These are phyloP conservation scores for Globisporangium paddicum DNA, from an alignment of 352 stramenopile genomes.

Conservation along the genomic window DNA sequence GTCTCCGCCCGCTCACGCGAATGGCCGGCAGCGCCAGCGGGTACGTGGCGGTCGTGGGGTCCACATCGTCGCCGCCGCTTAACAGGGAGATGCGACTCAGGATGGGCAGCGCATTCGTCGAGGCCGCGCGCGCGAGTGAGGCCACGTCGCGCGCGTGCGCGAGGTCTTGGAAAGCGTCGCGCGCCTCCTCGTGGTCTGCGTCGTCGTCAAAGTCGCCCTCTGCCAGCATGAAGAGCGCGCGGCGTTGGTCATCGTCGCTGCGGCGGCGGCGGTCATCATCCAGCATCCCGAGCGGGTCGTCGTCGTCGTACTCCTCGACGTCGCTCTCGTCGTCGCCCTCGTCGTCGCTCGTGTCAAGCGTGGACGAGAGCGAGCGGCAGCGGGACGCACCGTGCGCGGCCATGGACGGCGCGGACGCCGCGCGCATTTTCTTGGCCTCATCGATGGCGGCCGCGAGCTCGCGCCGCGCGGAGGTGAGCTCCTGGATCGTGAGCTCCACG, in stretches of 20 bases:
- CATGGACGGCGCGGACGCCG: constrained; percentile 10
- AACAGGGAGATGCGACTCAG: constrained; percentile 1
- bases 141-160: constrained; percentile 6
- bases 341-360: constrained; percentile 46
- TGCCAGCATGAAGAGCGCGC: constrained; percentile 9
- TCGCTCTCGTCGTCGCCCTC: constrained; percentile 21
- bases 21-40: constrained; percentile 10
- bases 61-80: not conserved
- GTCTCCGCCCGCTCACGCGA: constrained; percentile 19
- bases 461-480: constrained; percentile 8
- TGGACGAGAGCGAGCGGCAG: constrained; percentile 57
- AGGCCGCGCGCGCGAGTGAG: constrained; percentile 8
- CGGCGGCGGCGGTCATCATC: not conserved
- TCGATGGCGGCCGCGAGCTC: constrained; percentile 7
- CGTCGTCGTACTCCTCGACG: constrained; percentile 29
- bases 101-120: constrained; percentile 11
- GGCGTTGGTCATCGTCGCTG: not conserved
- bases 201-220: constrained; percentile 27
- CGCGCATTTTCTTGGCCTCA: constrained; percentile 16
- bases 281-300: no score
- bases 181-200: constrained; percentile 28
- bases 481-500: constrained; percentile 9
- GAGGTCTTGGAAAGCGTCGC: constrained; percentile 11
- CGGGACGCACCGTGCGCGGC: constrained; percentile 19
- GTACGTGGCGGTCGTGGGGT: constrained; percentile 10